phyloP scores from a whole-genome alignment of 2,329 filamentous ascomycete genomes.

The Intubia oerlemansii region DNA sequence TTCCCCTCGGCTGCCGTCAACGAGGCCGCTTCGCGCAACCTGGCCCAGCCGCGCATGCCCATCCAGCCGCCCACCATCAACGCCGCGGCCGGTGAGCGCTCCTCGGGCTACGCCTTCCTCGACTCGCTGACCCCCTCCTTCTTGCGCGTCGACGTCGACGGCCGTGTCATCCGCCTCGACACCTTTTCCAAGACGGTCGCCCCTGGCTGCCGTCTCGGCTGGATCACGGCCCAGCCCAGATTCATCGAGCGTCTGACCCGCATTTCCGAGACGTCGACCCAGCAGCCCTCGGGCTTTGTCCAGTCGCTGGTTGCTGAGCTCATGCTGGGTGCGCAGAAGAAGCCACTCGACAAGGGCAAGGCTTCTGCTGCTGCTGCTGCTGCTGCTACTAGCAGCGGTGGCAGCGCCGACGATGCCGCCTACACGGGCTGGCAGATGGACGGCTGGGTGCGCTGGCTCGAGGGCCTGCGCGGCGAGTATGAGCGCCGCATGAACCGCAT shows the following conservation, averaged over 20 bases:
- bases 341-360: constrained; percentile 28
- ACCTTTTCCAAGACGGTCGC: constrained; percentile 90
- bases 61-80: constrained; percentile 8
- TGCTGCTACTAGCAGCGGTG: too few species aligned
- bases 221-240: constrained; percentile 68
- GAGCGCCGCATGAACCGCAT: constrained; percentile 68
- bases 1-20: constrained; percentile 46
- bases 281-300: constrained; percentile 77
- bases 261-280: constrained; percentile 57
- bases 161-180: constrained; percentile 73
- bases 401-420: constrained; percentile 1
- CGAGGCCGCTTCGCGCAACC: constrained; percentile 26
- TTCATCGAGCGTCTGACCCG: constrained; percentile 47
- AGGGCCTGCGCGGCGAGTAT: constrained; percentile 63
- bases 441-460: constrained; percentile 84
- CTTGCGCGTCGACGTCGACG: constrained; percentile 61
- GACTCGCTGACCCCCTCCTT: constrained; percentile 72
- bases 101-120: constrained; percentile 53
- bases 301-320: constrained; percentile 64
- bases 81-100: constrained; percentile 12
- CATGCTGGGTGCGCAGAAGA: constrained; percentile 47
- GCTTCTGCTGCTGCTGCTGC: neutral
- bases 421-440: constrained; percentile 49
- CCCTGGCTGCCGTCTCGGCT: constrained; percentile 74
- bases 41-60: constrained; percentile 11